Percentiles rank a stretch among this genome's conserved stretches.
Evolutionary conservation across 352 stramenopile genomes (phyloP).

Genomic region (Ochromonadaceae sp.): DNA sequence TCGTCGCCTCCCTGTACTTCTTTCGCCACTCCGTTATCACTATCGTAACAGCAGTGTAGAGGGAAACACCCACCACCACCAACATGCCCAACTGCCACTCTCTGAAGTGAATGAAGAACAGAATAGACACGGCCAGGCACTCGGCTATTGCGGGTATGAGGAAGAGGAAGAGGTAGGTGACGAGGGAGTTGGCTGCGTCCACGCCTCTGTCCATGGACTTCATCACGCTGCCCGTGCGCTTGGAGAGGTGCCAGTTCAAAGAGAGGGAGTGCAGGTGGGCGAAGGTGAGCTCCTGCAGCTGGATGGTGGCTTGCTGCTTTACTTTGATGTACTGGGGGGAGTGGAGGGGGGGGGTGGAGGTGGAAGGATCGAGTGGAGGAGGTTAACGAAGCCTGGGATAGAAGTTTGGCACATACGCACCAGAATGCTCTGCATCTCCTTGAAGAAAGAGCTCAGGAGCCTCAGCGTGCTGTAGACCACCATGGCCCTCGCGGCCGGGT

Average conservation of each 20-base stretch:
- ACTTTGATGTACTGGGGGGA: conserved; percentile 58
- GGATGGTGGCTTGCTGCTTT: conserved; percentile 92
- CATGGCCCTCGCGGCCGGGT: not conserved
- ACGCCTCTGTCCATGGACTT: conserved; percentile 76
- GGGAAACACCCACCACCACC: conserved; percentile 82
- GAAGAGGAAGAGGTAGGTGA: conserved; percentile 93
- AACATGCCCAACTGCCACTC: conserved; percentile 70
- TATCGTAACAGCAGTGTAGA: conserved; percentile 87
- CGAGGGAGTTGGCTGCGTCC: conserved; percentile 71
- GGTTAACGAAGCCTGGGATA: no score
- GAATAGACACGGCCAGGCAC: conserved; percentile 33
- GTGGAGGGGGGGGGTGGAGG: not conserved
- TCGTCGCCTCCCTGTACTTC: conserved; percentile 71
- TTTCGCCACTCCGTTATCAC: conserved; percentile 92
- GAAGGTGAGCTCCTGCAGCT: conserved; percentile 86
- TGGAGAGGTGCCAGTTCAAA: conserved; percentile 93
- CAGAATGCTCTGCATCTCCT: not conserved
- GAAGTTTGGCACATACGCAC: not conserved
- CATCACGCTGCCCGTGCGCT: conserved; percentile 91
- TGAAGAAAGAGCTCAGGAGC: not conserved
- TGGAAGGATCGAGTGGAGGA: not conserved
- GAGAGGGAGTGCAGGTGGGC: conserved; percentile 83
- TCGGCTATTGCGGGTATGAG: conserved; percentile 39
- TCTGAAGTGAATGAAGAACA: conserved; percentile 76
- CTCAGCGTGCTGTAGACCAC: conserved; percentile 34